A percentile compares a stretch with the other conserved stretches of the same genome.
Evolutionary conservation across 345 rosid genomes (phyloP).

Genomic region (Gossypium turneri): DNA sequence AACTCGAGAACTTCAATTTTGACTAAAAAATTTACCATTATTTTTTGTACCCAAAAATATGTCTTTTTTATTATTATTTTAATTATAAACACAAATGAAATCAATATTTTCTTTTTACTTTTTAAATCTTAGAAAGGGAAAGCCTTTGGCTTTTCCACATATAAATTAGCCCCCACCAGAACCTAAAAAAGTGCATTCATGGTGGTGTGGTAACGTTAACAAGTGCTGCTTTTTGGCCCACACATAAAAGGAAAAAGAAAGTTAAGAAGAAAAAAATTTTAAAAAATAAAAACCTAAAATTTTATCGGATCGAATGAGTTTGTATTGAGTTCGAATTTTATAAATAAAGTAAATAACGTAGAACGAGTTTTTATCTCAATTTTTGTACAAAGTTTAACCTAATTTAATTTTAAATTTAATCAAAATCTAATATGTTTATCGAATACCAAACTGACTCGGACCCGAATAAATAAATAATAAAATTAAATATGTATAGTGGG

Average conservation of each 20-base stretch:
- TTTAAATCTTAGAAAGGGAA: neutral
- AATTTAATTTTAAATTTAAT: too few relatives aligned
- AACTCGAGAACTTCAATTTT: rapidly evolving
- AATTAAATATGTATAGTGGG: neutral
- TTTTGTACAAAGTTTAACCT: rapidly evolving
- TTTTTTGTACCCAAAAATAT: too few relatives aligned
- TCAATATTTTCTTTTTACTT: neutral
- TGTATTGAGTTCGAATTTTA: too few relatives aligned
- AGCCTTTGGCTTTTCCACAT: neutral
- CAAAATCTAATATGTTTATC: too few relatives aligned
- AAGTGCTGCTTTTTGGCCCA: slow-evolving; percentile 24
- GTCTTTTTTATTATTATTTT: slow-evolving; percentile 5
- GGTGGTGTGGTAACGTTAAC: neutral
- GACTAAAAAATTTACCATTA: too few relatives aligned
- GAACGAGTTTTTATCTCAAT: too few relatives aligned
- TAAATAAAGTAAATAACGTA: too few relatives aligned
- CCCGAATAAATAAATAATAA: too few relatives aligned
- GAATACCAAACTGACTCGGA: rapidly evolving
- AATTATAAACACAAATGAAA: neutral
- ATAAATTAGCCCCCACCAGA: neutral
- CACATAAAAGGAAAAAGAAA: neutral
- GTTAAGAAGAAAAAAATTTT: neutral
- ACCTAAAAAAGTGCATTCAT: neutral
- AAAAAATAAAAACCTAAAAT: too few relatives aligned
- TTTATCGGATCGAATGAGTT: too few relatives aligned